Evolutionary conservation across 345 rosid genomes (phyloP), one percentile per base, ranked within the genome.

Genomic region (Camelina laxa): DNA sequence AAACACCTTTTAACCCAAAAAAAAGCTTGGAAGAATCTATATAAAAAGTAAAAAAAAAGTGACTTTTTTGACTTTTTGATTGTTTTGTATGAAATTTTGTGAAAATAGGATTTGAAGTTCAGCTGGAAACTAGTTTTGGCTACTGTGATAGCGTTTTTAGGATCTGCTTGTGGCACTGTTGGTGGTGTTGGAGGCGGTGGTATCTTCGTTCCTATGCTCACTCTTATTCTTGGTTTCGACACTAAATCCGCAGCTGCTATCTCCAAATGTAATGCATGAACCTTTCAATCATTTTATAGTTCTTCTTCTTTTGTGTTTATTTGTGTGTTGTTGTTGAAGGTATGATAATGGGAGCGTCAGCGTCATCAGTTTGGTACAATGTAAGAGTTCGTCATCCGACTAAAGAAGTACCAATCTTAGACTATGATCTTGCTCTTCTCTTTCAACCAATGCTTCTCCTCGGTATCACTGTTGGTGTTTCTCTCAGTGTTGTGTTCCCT

Each of bases 111-210:
- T 67, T 79, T 93, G 88, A 82, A 84, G 83, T 80, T 89, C 17
- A 84, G 82, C 65, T 91, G 98, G 98, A 81, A 82, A 65, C 36
- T 86, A 47, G 85, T 81, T 68, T 47, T 83, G 70, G 91, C 97
- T 19, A 93, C 97, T 1, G 74, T 87, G 30, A 89, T 93, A 19
- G 98, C 90, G 72, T 91, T 93, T 79, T 80, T 91, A 48, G 98
- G 98, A 14, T 93, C 97, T 7, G 97, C 98, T 0, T 93, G 88
- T 71, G 98, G 98, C 9, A 91, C 98, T 0, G 98, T 93, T 7
- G 98, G 98, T 11, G 98, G 98, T 2, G 97, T 93, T 56, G 98
- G 98, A 0, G 98, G 98, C 6, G 98, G 98, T 41, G 98, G 98
- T 67, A 93, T 93, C 53, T 93, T 93, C 36, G 98, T 93, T 35